A percentile compares a stretch with the other conserved stretches of the same genome.
phyloP scores from a whole-genome alignment of 768 basidiomycete species.

The Boletus reticuloceps region DNA sequence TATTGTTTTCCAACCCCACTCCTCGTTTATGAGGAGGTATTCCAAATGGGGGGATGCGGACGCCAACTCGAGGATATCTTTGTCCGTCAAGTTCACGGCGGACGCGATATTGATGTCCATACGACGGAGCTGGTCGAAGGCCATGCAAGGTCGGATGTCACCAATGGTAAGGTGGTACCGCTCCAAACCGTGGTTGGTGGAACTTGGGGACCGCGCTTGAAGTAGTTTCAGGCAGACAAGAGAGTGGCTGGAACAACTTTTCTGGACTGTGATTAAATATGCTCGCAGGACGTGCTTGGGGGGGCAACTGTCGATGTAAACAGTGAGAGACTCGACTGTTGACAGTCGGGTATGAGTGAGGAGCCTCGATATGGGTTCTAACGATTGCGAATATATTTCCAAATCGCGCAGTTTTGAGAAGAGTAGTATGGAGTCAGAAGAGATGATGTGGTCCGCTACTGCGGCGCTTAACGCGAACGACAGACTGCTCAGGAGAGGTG shows the following conservation, averaged over 20 bases:
- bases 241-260: not conserved
- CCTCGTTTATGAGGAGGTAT: constrained; percentile 3
- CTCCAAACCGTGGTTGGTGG: not conserved
- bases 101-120: constrained; percentile 1
- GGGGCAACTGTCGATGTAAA: not conserved
- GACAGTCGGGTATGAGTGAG: not conserved
- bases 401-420: not conserved
- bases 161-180: not conserved
- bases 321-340: not conserved
- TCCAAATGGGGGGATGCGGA: not conserved
- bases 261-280: not conserved
- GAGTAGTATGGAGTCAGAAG: not conserved
- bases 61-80: not conserved
- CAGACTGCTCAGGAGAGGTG: not conserved
- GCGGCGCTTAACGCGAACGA: not conserved
- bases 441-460: not conserved
- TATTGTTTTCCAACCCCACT: constrained; percentile 3
- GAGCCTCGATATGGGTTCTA: not conserved
- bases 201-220: not conserved
- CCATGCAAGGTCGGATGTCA: not conserved
- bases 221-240: constrained; percentile 1
- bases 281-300: not conserved
- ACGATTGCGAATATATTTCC: constrained; percentile 1
- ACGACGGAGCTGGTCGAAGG: constrained; percentile 1
- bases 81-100: not conserved